phyloP scores from a whole-genome alignment of 2,329 filamentous ascomycete genomes.

The Cercospora beticola region DNA sequence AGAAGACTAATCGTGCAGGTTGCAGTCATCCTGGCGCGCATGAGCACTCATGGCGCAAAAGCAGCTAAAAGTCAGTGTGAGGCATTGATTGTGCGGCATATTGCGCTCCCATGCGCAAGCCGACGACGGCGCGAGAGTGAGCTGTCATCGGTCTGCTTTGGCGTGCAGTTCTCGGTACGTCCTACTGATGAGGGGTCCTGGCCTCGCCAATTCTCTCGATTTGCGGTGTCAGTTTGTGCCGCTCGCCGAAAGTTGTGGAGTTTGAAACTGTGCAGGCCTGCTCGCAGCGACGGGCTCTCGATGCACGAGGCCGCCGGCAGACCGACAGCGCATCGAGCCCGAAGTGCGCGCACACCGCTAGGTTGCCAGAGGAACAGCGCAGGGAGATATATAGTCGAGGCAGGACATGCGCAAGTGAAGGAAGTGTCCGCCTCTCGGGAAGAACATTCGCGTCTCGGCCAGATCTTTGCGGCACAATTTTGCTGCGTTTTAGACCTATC shows the following conservation, averaged over 20 bases:
- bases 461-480: no score
- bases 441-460: background rate
- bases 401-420: background rate
- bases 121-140: slow-evolving; percentile 14
- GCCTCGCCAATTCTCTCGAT: slow-evolving; percentile 9
- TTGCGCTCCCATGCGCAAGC: background rate
- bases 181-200: slow-evolving; percentile 9
- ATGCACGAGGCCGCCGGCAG: slow-evolving; percentile 8
- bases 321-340: slow-evolving; percentile 9
- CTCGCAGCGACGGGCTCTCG: slow-evolving; percentile 12
- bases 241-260: slow-evolving; percentile 15
- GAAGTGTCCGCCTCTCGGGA: background rate
- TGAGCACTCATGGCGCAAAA: slow-evolving; percentile 11
- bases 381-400: background rate
- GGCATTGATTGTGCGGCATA: background rate
- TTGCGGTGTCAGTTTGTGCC: slow-evolving; percentile 12
- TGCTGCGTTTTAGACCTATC: no score
- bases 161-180: slow-evolving; percentile 11
- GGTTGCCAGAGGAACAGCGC: background rate
- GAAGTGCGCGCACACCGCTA: slow-evolving; percentile 5
- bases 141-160: slow-evolving; percentile 5
- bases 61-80: background rate
- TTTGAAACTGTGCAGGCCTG: slow-evolving; percentile 12
- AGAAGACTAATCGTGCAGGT: background rate
- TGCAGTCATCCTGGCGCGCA: slow-evolving; percentile 12